Percentiles rank a stretch among this genome's conserved stretches.
These are phyloP conservation scores for Globisporangium perplexum DNA, from an alignment of 352 stramenopile species.

Conservation along the genomic window DNA sequence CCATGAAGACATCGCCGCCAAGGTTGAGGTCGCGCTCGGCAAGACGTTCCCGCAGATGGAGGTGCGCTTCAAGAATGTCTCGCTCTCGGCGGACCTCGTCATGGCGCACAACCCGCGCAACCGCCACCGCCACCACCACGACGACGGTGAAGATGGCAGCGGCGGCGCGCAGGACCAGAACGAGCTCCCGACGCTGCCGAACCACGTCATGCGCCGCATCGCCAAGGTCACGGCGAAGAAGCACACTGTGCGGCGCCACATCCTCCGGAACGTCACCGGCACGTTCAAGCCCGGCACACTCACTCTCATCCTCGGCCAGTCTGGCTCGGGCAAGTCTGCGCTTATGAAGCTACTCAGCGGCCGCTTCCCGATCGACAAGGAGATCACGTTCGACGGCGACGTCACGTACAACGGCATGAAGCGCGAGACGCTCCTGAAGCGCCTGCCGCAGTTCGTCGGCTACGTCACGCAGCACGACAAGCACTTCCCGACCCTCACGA, in stretches of 20 bases:
- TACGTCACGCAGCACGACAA: constrained; percentile 48
- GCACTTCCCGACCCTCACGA: constrained; percentile 45
- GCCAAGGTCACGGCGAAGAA: constrained; percentile 14
- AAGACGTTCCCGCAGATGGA: constrained; percentile 39
- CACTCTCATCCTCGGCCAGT: constrained; percentile 53
- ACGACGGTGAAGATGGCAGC: neutral
- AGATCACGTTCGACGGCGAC: constrained; percentile 29
- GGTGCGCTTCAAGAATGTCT: constrained; percentile 40
- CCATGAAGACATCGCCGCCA: constrained; percentile 25
- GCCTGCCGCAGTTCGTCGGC: constrained; percentile 37
- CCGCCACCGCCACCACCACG: constrained; percentile 4
- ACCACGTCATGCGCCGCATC: constrained; percentile 26
- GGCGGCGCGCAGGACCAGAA: constrained; percentile 7
- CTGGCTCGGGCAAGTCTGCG: constrained; percentile 44
- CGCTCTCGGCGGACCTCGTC: constrained; percentile 31
- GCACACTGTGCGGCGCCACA: constrained; percentile 10
- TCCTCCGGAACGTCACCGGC: constrained; percentile 13
- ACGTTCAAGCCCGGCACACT: constrained; percentile 41
- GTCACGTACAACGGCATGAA: constrained; percentile 49
- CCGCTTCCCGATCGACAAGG: constrained; percentile 40
- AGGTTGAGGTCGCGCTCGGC: constrained; percentile 29
- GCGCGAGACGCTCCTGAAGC: constrained; percentile 22
- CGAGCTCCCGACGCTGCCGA: constrained; percentile 33
- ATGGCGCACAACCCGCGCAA: constrained; percentile 10
- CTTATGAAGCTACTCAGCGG: constrained; percentile 54